Base-by-base conservation (phyloP, 495 filamentous ascomycete species). In the Saxophila tyrrhenica region DNA sequence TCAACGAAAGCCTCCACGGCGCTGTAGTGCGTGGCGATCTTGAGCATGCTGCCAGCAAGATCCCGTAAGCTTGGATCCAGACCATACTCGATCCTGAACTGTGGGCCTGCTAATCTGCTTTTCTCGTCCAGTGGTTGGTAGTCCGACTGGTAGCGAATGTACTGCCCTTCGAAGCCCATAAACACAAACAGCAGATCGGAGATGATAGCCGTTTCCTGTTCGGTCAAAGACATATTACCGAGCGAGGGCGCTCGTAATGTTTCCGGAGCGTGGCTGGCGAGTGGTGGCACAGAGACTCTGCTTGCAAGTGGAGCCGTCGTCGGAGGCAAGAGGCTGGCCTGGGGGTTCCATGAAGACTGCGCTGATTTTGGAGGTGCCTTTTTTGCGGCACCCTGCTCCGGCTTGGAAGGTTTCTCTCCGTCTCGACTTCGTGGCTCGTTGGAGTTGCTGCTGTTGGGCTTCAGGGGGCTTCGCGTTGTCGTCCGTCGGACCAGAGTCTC, bases 101-200 rank as follows among this genome's bases (percentile, higher is more conserved):
- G 66, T 2, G 92, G 91, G 0, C 94, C 92, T 0, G 79, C 74
- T 49, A 97, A 71, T 17, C 89, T 81, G 65, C 92, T 87, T 56
- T 89, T 89, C 67, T 98, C 92, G 13, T 81, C 76, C 5, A 76
- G 68, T 0, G 92, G 88, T 55, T 95, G 84, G 67, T 95, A 96
- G 1, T 79, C 77, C 52, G 81, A 80, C 38, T 75, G 75, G 60
- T 88, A 97, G 55, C 89, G 87, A 59, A 97, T 86, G 67, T 96
- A 96, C 67, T 94, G 89, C 24, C 92, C 92, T 70, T 98, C 92
- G 57, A 87, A 94, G n/a, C 92, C 92, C 91, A 97, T 96, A 59
- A 96, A 91, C 2, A 94, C 89, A 66, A 89, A 96, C 32, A 96
- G 67, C 20, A 98, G 70, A 62, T 98, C 92, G 59, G 95, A 90